Conservation (phyloP, 208 protist genomes). For the Wallacemonas sp. region DNA sequence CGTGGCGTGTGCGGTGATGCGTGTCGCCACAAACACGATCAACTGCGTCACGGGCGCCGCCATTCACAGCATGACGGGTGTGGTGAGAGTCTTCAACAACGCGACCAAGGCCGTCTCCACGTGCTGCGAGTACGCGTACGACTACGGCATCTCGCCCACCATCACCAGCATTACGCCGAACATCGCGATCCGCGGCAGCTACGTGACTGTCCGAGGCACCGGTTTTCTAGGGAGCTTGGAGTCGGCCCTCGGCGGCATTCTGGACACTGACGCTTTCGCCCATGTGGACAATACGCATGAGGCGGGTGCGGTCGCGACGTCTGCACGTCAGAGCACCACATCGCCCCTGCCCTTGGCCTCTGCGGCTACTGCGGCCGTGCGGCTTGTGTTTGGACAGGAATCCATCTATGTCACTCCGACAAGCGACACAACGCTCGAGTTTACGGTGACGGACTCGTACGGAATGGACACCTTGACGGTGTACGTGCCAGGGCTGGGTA, state of each 20-base stretch:
- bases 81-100: constrained; percentile 23
- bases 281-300: not conserved
- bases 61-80: not conserved
- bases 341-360: too few relatives aligned
- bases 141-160: constrained; percentile 24
- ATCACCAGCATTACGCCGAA: constrained; percentile 32
- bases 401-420: not conserved
- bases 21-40: constrained; percentile 13
- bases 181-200: constrained; percentile 19
- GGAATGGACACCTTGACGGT: constrained; percentile 4
- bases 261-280: not conserved
- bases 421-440: constrained; percentile 11
- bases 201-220: constrained; percentile 21
- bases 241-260: too few relatives aligned
- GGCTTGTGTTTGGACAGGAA: constrained; percentile 2
- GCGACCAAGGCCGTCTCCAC: constrained; percentile 19
- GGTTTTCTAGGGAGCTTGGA: constrained; percentile 21
- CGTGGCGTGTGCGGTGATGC: constrained; percentile 21
- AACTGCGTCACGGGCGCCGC: constrained; percentile 26
- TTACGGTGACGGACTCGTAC: constrained; percentile 11
- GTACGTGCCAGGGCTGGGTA: not conserved
- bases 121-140: constrained; percentile 42
- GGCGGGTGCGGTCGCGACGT: too few relatives aligned
- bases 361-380: not conserved
- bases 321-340: too few relatives aligned